A percentile compares a stretch with the other conserved stretches of the same genome.
Conservation (phyloP, 805 yeast species). For the Lipomyces sp. region DNA sequence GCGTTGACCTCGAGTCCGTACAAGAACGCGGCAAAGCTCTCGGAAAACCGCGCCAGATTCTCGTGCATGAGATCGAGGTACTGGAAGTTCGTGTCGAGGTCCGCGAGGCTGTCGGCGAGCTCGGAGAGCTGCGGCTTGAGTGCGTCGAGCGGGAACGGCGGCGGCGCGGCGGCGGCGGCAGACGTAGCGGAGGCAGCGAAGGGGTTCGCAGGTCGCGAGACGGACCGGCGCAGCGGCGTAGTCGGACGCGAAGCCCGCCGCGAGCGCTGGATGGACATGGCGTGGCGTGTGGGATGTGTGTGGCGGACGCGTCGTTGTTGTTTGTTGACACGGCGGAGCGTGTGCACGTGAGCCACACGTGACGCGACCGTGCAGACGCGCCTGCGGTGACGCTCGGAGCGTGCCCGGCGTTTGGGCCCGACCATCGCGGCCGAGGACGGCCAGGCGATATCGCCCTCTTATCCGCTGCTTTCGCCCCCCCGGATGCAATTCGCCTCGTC, state of each 20-base stretch:
- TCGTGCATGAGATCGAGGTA: conserved; percentile 59
- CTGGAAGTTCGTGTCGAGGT: conserved; percentile 58
- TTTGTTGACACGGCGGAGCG: not conserved
- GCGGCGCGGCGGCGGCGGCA: not conserved
- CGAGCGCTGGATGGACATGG: conserved; percentile 20
- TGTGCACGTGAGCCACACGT: not conserved
- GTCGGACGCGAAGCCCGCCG: conserved; percentile 29
- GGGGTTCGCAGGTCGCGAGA: conserved; percentile 17
- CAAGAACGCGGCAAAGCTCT: conserved; percentile 69
- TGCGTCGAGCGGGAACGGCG: conserved; percentile 24
- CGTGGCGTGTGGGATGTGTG: not conserved
- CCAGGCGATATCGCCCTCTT: no score
- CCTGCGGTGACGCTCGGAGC: no score
- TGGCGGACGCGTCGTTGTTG: no score
- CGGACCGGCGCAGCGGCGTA: conserved; percentile 27
- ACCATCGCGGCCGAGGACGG: no score
- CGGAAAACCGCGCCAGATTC: conserved; percentile 64
- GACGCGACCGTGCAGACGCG: no score
- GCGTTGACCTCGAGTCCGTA: conserved; percentile 82
- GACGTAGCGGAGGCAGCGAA: not conserved
- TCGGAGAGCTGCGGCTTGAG: conserved; percentile 32
- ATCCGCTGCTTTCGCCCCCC: not conserved
- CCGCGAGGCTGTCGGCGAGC: conserved; percentile 40
- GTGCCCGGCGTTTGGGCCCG: no score
- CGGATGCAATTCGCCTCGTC: not conserved